These are phyloP conservation scores for Whalleya microplaca DNA, from an alignment of 2,329 filamentous ascomycete species.

Conservation along the genomic window DNA sequence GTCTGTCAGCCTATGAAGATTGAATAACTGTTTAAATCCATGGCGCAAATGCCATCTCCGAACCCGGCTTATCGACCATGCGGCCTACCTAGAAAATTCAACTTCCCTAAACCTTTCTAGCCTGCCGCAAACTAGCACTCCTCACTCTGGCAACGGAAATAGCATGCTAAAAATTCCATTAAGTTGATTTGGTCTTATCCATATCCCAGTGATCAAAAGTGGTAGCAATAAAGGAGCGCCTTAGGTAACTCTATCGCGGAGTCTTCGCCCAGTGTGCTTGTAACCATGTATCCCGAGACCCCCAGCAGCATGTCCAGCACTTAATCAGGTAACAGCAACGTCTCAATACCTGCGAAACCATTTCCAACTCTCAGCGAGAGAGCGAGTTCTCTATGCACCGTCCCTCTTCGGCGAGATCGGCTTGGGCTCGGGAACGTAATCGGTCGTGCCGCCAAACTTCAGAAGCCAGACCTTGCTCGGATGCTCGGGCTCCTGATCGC, in stretches of 20 bases:
- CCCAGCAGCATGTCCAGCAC: background rate
- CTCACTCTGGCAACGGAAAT: background rate
- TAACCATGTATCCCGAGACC: background rate
- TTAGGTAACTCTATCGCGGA: background rate
- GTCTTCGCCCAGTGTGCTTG: background rate
- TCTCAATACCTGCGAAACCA: conserved; percentile 16
- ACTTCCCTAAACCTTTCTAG: too few species aligned
- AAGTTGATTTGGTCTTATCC: background rate
- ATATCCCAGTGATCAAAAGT: background rate
- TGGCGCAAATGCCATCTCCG: too few species aligned
- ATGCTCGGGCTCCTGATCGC: conserved; percentile 36
- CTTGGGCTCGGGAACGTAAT: conserved; percentile 51
- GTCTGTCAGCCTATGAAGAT: too few species aligned
- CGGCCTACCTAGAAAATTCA: too few species aligned
- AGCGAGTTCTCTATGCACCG: conserved; percentile 45
- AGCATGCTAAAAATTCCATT: background rate
- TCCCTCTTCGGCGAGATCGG: conserved; percentile 46
- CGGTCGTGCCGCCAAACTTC: conserved; percentile 51
- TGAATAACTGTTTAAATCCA: too few species aligned
- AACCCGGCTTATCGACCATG: too few species aligned
- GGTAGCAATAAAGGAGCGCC: background rate
- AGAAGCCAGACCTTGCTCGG: conserved; percentile 49
- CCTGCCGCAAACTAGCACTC: too few species aligned
- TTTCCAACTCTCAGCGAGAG: conserved; percentile 21
- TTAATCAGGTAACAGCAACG: background rate